Percentiles rank a stretch among this genome's conserved stretches.
These are phyloP conservation scores for Sarocladium brachiariae DNA, from an alignment of 2,329 filamentous ascomycete genomes.

Conservation along the genomic window DNA sequence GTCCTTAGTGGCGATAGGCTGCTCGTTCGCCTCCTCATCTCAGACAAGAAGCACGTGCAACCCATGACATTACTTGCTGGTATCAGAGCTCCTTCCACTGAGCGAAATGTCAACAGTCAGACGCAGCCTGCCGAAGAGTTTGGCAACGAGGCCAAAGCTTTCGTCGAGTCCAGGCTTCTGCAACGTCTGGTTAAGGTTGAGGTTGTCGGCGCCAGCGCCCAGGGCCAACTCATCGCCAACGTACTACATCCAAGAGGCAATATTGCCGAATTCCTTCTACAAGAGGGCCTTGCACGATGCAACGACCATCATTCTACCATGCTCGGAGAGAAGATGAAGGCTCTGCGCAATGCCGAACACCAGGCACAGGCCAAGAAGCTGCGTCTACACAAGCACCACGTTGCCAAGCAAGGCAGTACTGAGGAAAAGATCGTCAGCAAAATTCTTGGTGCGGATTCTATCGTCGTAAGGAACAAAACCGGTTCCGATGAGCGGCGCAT, in stretches of 20 bases:
- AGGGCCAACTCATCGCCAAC: slow-evolving; percentile 83
- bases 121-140: slow-evolving; percentile 82
- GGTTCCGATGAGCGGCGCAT: slow-evolving; percentile 79
- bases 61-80: slow-evolving; percentile 86
- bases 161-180: slow-evolving; percentile 77
- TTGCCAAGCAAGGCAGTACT: slow-evolving; percentile 62
- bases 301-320: slow-evolving; percentile 94
- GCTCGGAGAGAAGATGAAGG: slow-evolving; percentile 81
- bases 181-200: slow-evolving; percentile 80
- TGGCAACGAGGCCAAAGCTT: slow-evolving; percentile 81
- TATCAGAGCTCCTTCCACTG: slow-evolving; percentile 82
- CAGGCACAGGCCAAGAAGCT: slow-evolving; percentile 69
- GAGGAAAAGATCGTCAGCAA: slow-evolving; percentile 79
- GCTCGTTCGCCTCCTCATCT: slow-evolving; percentile 72
- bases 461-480: slow-evolving; percentile 78
- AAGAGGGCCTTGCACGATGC: slow-evolving; percentile 84
- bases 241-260: slow-evolving; percentile 86
- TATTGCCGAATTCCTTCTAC: slow-evolving; percentile 84
- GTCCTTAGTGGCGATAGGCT: slow-evolving; percentile 88
- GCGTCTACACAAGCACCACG: slow-evolving; percentile 75
- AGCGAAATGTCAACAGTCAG: slow-evolving; percentile 73
- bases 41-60: slow-evolving; percentile 79
- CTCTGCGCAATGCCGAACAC: slow-evolving; percentile 80
- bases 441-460: slow-evolving; percentile 80
- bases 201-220: slow-evolving; percentile 79